A percentile compares a stretch with the other conserved stretches of the same genome.
Conservation (phyloP, 23 red algal genomes). For the Gracilaria gracilis region DNA sequence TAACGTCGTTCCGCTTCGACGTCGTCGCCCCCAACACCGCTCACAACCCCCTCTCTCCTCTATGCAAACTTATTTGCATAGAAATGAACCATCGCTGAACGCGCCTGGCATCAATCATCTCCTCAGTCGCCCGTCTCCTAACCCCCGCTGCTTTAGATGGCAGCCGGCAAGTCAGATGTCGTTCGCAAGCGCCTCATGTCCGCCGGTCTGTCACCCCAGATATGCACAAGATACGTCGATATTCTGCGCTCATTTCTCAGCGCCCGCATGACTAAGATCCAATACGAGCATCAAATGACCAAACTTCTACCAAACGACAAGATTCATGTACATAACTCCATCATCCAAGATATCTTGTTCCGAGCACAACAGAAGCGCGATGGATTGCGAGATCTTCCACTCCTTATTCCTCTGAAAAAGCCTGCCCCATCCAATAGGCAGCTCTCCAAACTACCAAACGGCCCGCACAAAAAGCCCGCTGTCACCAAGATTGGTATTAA, state of each 20-base stretch:
- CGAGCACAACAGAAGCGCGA: conserved; percentile 48
- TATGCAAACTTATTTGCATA: conserved; percentile 31
- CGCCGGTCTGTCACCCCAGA: conserved; percentile 55
- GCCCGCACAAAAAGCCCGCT: background rate
- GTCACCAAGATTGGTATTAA: background rate
- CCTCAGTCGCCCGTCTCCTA: background rate
- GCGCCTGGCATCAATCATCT: background rate
- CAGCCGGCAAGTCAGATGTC: conserved; percentile 43
- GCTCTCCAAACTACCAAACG: background rate
- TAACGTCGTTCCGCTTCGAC: background rate
- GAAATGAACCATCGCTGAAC: conserved; percentile 28
- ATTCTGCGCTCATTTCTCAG: conserved; percentile 61
- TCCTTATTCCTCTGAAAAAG: conserved; percentile 42
- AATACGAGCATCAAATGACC: conserved; percentile 62
- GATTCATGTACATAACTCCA: conserved; percentile 74
- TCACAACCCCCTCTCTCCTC: background rate
- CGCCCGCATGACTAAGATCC: conserved; percentile 58
- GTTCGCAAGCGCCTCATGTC: conserved; percentile 57
- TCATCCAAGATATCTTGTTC: conserved; percentile 68
- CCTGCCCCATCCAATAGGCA: background rate
- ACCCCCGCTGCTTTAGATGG: conserved; percentile 5
- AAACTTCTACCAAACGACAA: conserved; percentile 60
- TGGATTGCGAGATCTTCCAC: conserved; percentile 60
- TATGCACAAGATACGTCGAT: conserved; percentile 23
- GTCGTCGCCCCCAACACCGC: background rate